These are phyloP conservation scores for Trametes pubescens DNA, from an alignment of 1,284 basidiomycete genomes.

Conservation along the genomic window DNA sequence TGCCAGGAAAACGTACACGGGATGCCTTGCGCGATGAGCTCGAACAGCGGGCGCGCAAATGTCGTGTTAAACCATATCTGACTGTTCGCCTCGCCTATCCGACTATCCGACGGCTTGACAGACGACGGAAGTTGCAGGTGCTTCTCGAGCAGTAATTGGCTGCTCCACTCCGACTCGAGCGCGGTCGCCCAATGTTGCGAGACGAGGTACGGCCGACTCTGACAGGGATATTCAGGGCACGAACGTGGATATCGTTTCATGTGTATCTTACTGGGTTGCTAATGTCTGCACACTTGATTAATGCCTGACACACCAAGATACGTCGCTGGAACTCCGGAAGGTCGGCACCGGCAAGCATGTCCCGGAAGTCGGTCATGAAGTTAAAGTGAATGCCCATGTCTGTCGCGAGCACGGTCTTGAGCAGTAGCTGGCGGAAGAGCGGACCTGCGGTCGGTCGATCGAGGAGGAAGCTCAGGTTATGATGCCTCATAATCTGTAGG, in stretches of 20 bases:
- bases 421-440: conserved; percentile 76
- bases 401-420: conserved; percentile 86
- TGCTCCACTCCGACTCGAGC: conserved; percentile 88
- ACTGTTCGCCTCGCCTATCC: conserved; percentile 78
- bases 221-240: conserved; percentile 20
- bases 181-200: conserved; percentile 92
- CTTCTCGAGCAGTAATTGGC: conserved; percentile 84
- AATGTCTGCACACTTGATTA: conserved; percentile 97
- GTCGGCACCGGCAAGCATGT: conserved; percentile 52
- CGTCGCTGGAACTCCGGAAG: conserved; percentile 56
- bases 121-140: conserved; percentile 82
- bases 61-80: conserved; percentile 91
- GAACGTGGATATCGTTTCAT: not conserved
- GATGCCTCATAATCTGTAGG: conserved; percentile 81
- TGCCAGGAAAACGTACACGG: conserved; percentile 61
- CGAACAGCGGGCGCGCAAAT: conserved; percentile 86
- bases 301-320: conserved; percentile 84
- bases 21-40: conserved; percentile 74
- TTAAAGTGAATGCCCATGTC: conserved; percentile 92
- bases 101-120: conserved; percentile 67
- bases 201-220: conserved; percentile 92
- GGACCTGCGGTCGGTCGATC: conserved; percentile 59
- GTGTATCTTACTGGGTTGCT: conserved; percentile 85
- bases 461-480: conserved; percentile 76
- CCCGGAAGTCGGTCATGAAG: conserved; percentile 78